A percentile compares a stretch with the other conserved stretches of the same genome.
These are phyloP conservation scores for Neltuma alba DNA, from an alignment of 306 rosid species.

Conservation along the genomic window DNA sequence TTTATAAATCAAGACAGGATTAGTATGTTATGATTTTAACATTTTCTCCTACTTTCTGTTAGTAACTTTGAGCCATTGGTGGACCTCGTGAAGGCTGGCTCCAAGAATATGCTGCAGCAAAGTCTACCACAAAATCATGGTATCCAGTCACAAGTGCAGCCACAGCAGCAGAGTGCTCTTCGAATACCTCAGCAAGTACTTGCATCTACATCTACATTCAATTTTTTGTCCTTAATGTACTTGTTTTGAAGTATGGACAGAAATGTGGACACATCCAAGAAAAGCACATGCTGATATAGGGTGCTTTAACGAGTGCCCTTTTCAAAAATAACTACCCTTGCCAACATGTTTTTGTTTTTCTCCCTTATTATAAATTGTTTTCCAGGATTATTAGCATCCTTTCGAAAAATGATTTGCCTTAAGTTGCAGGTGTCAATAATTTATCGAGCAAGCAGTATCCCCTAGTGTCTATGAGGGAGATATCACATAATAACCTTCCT, in stretches of 20 bases:
- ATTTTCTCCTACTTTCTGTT: slow-evolving; percentile 21
- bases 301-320: slow-evolving; percentile 1
- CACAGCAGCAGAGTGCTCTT: slow-evolving; percentile 66
- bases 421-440: background rate
- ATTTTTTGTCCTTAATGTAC: slow-evolving; percentile 25
- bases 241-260: slow-evolving; percentile 23
- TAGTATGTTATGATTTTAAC: slow-evolving; percentile 24
- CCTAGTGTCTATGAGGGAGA: background rate
- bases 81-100: slow-evolving; percentile 80
- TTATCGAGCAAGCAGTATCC: background rate
- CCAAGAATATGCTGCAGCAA: slow-evolving; percentile 66
- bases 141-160: slow-evolving; percentile 65
- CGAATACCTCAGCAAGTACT: slow-evolving; percentile 74
- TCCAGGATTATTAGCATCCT: background rate
- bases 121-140: slow-evolving; percentile 69
- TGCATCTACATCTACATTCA: slow-evolving; percentile 29
- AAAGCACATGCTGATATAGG: background rate
- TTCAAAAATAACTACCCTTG: slow-evolving; percentile 24
- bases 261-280: background rate
- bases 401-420: slow-evolving; percentile 4
- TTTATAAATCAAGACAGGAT: slow-evolving; percentile 23
- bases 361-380: background rate
- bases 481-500: background rate
- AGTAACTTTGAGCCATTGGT: slow-evolving; percentile 74
- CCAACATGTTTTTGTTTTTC: background rate